Conservation (phyloP, 352 stramenopile genomes). For the Pythium graminicola region DNA sequence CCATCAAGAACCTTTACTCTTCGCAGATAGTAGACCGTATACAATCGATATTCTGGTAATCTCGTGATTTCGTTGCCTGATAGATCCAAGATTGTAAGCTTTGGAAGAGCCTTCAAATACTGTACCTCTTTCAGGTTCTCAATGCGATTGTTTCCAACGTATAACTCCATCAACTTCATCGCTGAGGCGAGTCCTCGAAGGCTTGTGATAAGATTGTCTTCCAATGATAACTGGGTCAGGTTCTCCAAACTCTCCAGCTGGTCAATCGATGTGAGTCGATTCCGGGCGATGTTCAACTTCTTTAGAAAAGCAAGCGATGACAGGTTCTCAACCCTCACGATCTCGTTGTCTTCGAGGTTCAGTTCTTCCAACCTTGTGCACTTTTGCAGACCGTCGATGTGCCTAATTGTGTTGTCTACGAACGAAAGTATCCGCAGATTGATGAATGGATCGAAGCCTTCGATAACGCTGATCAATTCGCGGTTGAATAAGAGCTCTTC, state of each 20-base stretch:
- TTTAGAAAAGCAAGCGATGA: conserved; percentile 49
- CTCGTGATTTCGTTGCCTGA: conserved; percentile 71
- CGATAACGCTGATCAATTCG: conserved; percentile 50
- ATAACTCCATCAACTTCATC: conserved; percentile 80
- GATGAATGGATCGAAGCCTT: conserved; percentile 41
- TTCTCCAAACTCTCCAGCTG: conserved; percentile 54
- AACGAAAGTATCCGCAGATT: conserved; percentile 61
- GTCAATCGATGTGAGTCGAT: conserved; percentile 60
- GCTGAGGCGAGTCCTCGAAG: conserved; percentile 52
- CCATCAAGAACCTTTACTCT: conserved; percentile 82
- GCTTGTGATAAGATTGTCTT: conserved; percentile 81
- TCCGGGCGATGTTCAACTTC: conserved; percentile 72
- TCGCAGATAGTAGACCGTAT: conserved; percentile 72
- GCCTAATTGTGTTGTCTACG: conserved; percentile 60
- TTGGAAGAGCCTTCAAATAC: conserved; percentile 70
- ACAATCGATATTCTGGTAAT: conserved; percentile 64
- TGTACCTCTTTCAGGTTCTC: conserved; percentile 75
- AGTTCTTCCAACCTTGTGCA: conserved; percentile 72
- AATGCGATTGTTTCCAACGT: conserved; percentile 81
- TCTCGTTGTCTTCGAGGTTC: conserved; percentile 71
- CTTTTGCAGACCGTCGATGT: conserved; percentile 43
- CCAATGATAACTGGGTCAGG: conserved; percentile 68
- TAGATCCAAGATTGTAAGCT: conserved; percentile 84
- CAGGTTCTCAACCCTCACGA: conserved; percentile 61
- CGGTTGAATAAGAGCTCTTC: conserved; percentile 61